phyloP scores from a whole-genome alignment of 345 rosid species.

The Psidium guajava region DNA sequence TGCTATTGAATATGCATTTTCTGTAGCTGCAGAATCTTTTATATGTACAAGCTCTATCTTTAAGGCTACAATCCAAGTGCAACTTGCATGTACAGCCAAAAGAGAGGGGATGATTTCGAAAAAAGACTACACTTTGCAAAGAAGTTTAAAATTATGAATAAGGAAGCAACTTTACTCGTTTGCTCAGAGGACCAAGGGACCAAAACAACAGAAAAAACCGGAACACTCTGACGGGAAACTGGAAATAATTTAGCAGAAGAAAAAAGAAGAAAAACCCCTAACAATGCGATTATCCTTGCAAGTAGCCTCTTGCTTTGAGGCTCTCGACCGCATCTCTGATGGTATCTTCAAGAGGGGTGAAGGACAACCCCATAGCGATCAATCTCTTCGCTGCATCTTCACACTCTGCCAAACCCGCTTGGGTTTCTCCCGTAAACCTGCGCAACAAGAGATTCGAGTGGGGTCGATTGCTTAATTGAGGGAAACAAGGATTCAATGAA shows the following conservation, averaged over 20 bases:
- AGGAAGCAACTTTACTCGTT: background rate
- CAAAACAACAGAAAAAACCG: background rate
- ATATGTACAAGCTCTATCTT: background rate
- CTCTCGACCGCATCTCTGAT: slow-evolving; percentile 53
- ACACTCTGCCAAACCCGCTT: slow-evolving; percentile 45
- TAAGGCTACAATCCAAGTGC: background rate
- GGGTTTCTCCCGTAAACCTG: slow-evolving; percentile 52
- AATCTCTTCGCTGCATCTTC: slow-evolving; percentile 67
- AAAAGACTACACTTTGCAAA: background rate
- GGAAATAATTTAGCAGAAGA: no score
- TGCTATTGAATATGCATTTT: background rate
- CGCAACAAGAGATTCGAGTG: background rate
- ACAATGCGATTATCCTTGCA: slow-evolving; percentile 9
- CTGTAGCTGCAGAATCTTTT: background rate
- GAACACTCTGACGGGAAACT: no score
- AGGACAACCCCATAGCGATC: slow-evolving; percentile 46
- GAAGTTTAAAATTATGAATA: background rate
- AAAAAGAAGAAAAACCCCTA: background rate
- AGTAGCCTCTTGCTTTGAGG: slow-evolving; percentile 44
- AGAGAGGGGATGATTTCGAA: background rate
- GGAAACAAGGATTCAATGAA: background rate
- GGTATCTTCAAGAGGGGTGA: slow-evolving; percentile 59
- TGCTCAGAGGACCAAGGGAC: background rate
- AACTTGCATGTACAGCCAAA: background rate
- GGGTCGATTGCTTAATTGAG: background rate